phyloP scores from a whole-genome alignment of 1,284 basidiomycete genomes.

The Sanguinoderma infundibulare region DNA sequence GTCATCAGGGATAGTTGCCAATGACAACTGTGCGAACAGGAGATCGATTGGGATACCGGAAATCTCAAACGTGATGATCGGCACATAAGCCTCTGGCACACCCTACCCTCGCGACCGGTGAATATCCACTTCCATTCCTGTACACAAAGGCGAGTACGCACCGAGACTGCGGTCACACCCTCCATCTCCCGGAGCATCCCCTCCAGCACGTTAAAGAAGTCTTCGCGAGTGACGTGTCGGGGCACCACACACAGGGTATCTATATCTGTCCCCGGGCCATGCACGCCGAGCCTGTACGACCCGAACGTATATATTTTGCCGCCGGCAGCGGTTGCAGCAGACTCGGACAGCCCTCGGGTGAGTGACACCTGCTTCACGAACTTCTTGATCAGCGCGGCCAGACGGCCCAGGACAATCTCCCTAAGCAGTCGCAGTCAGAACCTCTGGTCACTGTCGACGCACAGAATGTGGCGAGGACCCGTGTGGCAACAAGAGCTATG shows the following conservation, averaged over 20 bases:
- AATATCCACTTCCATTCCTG: not conserved
- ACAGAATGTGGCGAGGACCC: not conserved
- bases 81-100: conserved; percentile 96
- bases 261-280: conserved; percentile 96
- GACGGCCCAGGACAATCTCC: conserved; percentile 91
- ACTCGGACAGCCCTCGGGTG: conserved; percentile 83
- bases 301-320: conserved; percentile 99
- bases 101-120: conserved; percentile 53
- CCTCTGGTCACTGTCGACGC: conserved; percentile 12
- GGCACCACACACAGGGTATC: conserved; percentile 98
- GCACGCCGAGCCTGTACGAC: conserved; percentile 94
- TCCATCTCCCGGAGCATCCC: conserved; percentile 87
- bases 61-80: conserved; percentile 92
- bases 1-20: conserved; percentile 91
- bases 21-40: conserved; percentile 84
- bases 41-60: conserved; percentile 95
- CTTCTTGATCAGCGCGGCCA: conserved; percentile 90
- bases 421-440: conserved; percentile 45
- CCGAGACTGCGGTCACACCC: conserved; percentile 89
- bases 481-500: conserved; percentile 32
- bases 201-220: conserved; percentile 94
- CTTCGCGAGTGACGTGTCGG: conserved; percentile 92
- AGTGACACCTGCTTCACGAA: conserved; percentile 91
- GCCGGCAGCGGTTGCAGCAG: conserved; percentile 85
- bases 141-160: conserved; percentile 47